A percentile compares a stretch with the other conserved stretches of the same genome.
These are phyloP conservation scores for Salix suchowensis DNA, from an alignment of 345 rosid species.

Conservation along the genomic window DNA sequence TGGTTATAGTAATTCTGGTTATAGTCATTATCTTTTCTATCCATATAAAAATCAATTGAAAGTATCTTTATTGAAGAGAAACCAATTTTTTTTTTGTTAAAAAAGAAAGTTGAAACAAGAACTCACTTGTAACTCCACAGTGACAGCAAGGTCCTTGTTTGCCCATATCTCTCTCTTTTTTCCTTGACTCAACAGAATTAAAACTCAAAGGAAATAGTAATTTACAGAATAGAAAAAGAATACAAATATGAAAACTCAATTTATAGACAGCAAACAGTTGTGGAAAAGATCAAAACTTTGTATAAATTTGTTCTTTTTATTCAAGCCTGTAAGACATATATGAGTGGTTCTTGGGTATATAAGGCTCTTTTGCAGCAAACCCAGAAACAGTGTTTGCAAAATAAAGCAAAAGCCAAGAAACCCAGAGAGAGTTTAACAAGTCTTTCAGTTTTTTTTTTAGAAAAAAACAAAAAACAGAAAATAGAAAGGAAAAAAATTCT, in stretches of 20 bases:
- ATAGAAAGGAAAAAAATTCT: constrained; percentile 12
- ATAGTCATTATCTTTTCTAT: constrained; percentile 12
- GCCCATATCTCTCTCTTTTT: constrained; percentile 55
- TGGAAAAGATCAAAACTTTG: constrained; percentile 8
- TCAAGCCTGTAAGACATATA: constrained; percentile 34
- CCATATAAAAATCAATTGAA: constrained; percentile 11
- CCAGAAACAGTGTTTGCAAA: constrained; percentile 35
- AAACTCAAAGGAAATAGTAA: constrained; percentile 19
- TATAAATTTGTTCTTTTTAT: constrained; percentile 14
- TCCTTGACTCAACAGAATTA: constrained; percentile 19
- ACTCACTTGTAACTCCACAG: constrained; percentile 99
- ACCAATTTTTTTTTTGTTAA: not conserved
- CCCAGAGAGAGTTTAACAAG: constrained; percentile 27
- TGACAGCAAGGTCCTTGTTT: constrained; percentile 97
- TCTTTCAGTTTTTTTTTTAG: not conserved
- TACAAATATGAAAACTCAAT: constrained; percentile 3
- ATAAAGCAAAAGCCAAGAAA: constrained; percentile 35
- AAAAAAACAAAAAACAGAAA: not conserved
- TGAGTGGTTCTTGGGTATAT: constrained; percentile 10
- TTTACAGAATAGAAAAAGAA: constrained; percentile 1
- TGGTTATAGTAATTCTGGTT: constrained; percentile 19
- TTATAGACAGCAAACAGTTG: constrained; percentile 21
- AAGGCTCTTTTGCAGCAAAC: constrained; percentile 36
- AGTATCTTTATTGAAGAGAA: constrained; percentile 2
- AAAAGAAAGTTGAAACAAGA: constrained; percentile 51